Percentiles rank a stretch among this genome's conserved stretches.
phyloP scores from a whole-genome alignment of 495 filamentous ascomycete species.

The Cercophora sp. region DNA sequence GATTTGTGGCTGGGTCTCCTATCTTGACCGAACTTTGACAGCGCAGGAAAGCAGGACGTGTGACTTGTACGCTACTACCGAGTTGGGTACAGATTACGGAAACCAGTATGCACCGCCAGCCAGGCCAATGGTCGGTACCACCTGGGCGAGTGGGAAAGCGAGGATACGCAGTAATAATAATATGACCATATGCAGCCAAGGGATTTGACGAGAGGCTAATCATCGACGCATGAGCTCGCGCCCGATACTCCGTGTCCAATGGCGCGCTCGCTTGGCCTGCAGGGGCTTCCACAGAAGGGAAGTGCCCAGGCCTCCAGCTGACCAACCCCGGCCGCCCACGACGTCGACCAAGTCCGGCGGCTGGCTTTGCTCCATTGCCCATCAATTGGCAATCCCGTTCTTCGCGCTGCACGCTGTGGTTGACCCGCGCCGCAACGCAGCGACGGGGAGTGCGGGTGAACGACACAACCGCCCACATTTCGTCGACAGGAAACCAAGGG shows the following conservation, averaged over 20 bases:
- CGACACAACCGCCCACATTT: too few species aligned
- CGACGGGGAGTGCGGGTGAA: too few species aligned
- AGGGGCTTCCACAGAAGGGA: slow-evolving; percentile 8
- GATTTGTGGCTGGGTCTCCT: too few species aligned
- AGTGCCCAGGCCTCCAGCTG: slow-evolving; percentile 7
- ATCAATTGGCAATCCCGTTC: too few species aligned
- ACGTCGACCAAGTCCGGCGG: not conserved
- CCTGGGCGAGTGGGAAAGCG: not conserved
- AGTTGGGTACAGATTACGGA: too few species aligned
- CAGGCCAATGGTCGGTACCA: not conserved
- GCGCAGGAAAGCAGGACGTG: too few species aligned
- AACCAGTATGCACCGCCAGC: too few species aligned
- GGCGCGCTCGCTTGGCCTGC: not conserved
- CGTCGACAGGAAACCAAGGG: too few species aligned
- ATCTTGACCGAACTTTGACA: too few species aligned
- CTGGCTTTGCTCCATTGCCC: not conserved
- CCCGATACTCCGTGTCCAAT: slow-evolving; percentile 7
- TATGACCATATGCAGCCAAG: slow-evolving; percentile 12
- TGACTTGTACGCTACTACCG: too few species aligned
- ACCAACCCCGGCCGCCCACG: slow-evolving; percentile 10
- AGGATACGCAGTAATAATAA: slow-evolving; percentile 5
- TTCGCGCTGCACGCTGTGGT: too few species aligned
- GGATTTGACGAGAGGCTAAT: slow-evolving; percentile 12
- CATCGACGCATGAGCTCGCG: slow-evolving; percentile 12
- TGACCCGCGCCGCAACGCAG: too few species aligned